Base-by-base conservation (phyloP, 768 basidiomycete genomes). In the Pleurotus giganteus region DNA sequence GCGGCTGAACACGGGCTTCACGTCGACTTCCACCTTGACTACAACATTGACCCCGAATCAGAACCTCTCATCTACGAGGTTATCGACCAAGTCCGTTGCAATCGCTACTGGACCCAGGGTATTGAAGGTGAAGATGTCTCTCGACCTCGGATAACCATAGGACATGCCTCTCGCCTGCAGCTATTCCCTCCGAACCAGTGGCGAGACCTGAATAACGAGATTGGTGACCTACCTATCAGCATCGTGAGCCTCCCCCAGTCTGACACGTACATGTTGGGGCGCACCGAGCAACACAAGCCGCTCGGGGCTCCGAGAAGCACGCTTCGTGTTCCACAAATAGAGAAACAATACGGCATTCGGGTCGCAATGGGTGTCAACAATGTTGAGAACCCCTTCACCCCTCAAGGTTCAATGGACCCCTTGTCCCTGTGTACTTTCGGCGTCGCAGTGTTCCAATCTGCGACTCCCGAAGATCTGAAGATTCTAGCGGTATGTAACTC, bases 201-300 rank as follows among this genome's bases (percentile, higher is more conserved):
- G 80, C 60, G 62, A 9, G 66, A 66, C 32, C 71, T 81, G 12
- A 66, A 64, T n/a, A 64, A 62, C 21, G 69, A 71, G 53, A 75
- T 79, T 31, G 67, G 68, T 3, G 69, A 66, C 13, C 71, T 84
- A 23, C 79, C 83, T 2, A 72, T 84, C 47, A 70, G 70, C 55
- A 73, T 86, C 45, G 78, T 86, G 5, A 77, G 80, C 4, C 69
- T 87, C 21, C 84, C 81, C 12, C 82, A 85, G 60, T 85, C 78
- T 54, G 85, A 88, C 59, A 71, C 86, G 61, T 87, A 86, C 69
- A 86, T 86, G 80, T 82, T 84, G 72, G 85, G 83, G 23, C 72
- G 83, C 49, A 61, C 55, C 17, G 65, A 63, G 9, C 56, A 63
- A 36, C 58, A 68, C 32, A 63, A 65, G 24, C 69, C 73, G 26